phyloP scores from a whole-genome alignment of 805 yeast species.

The Metschnikowia amazonensis region DNA sequence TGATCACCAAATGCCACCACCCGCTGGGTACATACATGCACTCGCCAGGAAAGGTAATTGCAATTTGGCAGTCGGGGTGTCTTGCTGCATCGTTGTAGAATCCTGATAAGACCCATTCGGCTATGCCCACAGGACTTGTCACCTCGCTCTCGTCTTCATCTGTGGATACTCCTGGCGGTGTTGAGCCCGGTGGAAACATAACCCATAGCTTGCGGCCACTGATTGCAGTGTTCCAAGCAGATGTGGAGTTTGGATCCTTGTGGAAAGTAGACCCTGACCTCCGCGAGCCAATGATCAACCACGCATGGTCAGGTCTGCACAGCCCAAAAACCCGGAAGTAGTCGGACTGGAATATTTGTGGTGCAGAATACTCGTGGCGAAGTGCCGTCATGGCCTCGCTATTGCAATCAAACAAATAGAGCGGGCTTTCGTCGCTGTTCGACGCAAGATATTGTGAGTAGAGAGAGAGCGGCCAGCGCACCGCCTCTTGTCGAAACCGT shows the following conservation, averaged over 20 bases:
- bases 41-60: conserved; percentile 76
- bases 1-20: conserved; percentile 97
- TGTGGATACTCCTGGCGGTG: conserved; percentile 84
- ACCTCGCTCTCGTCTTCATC: conserved; percentile 80
- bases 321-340: conserved; percentile 53
- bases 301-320: conserved; percentile 85
- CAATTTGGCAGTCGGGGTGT: conserved; percentile 54
- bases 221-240: conserved; percentile 84
- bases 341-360: conserved; percentile 55
- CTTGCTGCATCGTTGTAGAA: conserved; percentile 67
- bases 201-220: conserved; percentile 81
- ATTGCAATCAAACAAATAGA: conserved; percentile 80
- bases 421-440: conserved; percentile 78
- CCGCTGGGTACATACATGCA: conserved; percentile 90
- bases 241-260: conserved; percentile 86
- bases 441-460: conserved; percentile 57
- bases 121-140: conserved; percentile 85
- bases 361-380: conserved; percentile 49
- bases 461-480: conserved; percentile 65
- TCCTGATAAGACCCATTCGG: conserved; percentile 86
- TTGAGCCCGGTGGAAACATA: conserved; percentile 73
- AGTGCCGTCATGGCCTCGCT: conserved; percentile 62
- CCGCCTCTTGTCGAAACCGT: conserved; percentile 78
- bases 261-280: conserved; percentile 88
- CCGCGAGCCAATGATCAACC: conserved; percentile 83